Percentiles rank a stretch among this genome's conserved stretches.
Evolutionary conservation across 495 filamentous ascomycete genomes (phyloP).

Genomic region (Corynascus novoguineensis): DNA sequence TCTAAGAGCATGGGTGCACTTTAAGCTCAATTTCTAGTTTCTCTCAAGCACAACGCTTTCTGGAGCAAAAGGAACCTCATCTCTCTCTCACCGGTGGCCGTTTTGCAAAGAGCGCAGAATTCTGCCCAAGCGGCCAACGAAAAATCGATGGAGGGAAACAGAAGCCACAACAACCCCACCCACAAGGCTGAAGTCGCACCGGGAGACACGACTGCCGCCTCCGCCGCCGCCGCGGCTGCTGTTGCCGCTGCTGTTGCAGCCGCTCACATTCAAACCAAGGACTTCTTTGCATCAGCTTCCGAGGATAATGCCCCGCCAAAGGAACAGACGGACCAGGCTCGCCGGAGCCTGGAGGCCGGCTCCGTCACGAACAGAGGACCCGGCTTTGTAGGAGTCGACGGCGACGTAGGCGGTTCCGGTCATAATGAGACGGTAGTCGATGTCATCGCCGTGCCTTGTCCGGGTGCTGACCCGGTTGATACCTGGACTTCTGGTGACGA

Average conservation of each 20-base stretch:
- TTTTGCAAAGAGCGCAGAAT: background rate
- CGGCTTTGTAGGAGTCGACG: constrained; percentile 39
- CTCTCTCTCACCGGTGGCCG: background rate
- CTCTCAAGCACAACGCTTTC: background rate
- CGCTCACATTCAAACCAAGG: constrained; percentile 3
- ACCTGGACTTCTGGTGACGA: constrained; percentile 40
- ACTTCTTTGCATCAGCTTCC: constrained; percentile 1
- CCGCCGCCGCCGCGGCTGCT: too few relatives aligned
- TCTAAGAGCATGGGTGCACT: background rate
- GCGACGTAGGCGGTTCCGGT: constrained; percentile 37
- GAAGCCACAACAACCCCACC: constrained; percentile 3
- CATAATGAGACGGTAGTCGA: constrained; percentile 46
- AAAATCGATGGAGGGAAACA: constrained; percentile 13
- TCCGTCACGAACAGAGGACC: constrained; percentile 13
- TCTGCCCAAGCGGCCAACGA: background rate
- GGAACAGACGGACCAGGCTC: background rate
- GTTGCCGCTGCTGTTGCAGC: background rate
- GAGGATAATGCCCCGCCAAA: background rate
- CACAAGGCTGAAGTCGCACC: constrained; percentile 11
- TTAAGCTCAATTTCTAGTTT: background rate
- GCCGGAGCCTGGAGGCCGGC: background rate
- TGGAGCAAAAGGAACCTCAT: background rate
- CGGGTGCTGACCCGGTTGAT: constrained; percentile 40
- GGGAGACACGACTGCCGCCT: too few relatives aligned
- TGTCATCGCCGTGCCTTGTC: constrained; percentile 42